Evolutionary conservation across 2,329 filamentous ascomycete genomes (phyloP).

Genomic region (Trichoderma sp.): DNA sequence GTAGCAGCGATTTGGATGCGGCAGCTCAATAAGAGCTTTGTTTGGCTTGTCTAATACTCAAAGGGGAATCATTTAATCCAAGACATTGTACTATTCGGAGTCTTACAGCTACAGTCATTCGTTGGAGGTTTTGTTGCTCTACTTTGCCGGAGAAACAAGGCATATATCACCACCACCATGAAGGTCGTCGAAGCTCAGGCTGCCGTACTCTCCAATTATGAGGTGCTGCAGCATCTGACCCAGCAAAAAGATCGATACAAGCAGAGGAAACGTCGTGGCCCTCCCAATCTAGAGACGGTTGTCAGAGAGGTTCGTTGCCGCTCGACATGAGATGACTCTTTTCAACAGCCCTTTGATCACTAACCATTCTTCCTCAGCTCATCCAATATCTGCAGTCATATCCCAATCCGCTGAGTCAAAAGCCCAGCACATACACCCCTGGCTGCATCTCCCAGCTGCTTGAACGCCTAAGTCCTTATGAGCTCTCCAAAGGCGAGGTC

Average conservation of each 20-base stretch:
- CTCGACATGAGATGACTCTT: not conserved
- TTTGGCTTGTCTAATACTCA: not conserved
- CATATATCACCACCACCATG: constrained; percentile 40
- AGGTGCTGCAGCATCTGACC: constrained; percentile 65
- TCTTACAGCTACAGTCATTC: not conserved
- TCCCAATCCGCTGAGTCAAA: constrained; percentile 56
- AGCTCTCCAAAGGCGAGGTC: constrained; percentile 65
- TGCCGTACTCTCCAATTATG: constrained; percentile 68
- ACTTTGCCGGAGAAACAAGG: not conserved
- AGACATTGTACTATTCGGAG: not conserved
- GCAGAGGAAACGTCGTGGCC: constrained; percentile 49
- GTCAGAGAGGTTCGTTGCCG: constrained; percentile 58
- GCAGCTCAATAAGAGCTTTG: not conserved
- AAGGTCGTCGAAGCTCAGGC: constrained; percentile 71
- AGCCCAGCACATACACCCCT: constrained; percentile 52
- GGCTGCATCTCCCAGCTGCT: constrained; percentile 54
- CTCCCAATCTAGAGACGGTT: constrained; percentile 59
- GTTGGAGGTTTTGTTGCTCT: not conserved
- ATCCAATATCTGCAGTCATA: constrained; percentile 57
- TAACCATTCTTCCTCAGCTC: constrained; percentile 43
- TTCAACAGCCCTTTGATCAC: not conserved
- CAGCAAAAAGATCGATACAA: constrained; percentile 55
- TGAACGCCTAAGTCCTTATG: constrained; percentile 53
- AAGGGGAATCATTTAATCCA: not conserved
- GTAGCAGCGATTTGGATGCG: not conserved